Conservation (phyloP, 768 basidiomycete genomes). For the Tubosaeta sp. region DNA sequence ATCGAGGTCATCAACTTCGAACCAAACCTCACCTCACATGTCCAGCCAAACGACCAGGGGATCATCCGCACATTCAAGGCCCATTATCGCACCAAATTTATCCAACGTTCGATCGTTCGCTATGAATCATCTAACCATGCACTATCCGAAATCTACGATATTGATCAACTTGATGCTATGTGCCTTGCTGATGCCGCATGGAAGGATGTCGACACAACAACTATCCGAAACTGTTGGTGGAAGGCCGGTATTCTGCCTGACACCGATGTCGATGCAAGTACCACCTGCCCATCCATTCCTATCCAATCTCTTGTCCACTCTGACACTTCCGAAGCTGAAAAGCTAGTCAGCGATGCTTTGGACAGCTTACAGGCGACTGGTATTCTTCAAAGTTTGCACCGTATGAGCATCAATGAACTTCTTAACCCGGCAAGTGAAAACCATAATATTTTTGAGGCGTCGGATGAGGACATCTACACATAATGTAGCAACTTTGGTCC, state of each 20-base stretch:
- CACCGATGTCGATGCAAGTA: background rate
- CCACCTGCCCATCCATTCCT: background rate
- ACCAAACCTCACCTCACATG: constrained; percentile 34
- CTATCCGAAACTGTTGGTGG: background rate
- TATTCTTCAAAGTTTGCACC: no score
- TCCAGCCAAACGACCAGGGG: constrained; percentile 36
- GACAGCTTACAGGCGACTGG: background rate
- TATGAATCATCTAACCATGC: no score
- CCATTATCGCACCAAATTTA: constrained; percentile 9
- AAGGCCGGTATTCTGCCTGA: background rate
- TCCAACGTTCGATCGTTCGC: background rate
- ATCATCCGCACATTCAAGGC: constrained; percentile 29
- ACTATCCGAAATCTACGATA: no score
- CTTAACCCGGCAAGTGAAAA: background rate
- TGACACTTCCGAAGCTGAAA: background rate
- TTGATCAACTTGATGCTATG: no score
- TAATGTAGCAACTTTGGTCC: no score
- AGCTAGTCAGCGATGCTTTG: background rate
- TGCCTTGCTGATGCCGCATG: no score
- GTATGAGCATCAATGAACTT: background rate
- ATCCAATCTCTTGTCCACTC: background rate
- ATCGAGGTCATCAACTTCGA: constrained; percentile 13
- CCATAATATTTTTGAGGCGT: background rate
- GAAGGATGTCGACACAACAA: background rate
- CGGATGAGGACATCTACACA: background rate